A percentile compares a stretch with the other conserved stretches of the same genome.
Conservation (phyloP, 495 filamentous ascomycete genomes). For the Penicillium pancosmium region DNA sequence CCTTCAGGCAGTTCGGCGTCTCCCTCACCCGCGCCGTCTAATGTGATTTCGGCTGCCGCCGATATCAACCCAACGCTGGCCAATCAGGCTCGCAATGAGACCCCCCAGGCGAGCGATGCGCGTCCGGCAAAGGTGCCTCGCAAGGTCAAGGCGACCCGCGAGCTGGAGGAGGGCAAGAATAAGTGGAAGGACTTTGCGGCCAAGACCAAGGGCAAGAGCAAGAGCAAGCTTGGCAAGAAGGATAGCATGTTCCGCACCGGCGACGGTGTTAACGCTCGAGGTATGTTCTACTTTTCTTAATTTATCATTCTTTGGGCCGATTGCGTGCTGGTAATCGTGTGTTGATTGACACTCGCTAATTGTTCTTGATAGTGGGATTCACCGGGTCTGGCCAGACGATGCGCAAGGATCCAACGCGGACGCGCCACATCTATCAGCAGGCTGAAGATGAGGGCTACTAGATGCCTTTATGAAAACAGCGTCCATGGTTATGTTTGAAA, state of each 20-base stretch:
- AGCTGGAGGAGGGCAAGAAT: conserved; percentile 84
- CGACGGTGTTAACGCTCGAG: conserved; percentile 81
- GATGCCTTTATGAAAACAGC: conserved; percentile 2
- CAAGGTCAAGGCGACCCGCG: conserved; percentile 88
- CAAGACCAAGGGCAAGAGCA: conserved; percentile 82
- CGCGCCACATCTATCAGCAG: conserved; percentile 83
- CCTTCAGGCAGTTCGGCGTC: conserved; percentile 57
- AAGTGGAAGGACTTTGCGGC: conserved; percentile 92
- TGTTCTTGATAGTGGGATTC: conserved; percentile 72
- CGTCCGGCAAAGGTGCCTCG: conserved; percentile 68
- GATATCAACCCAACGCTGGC: conserved; percentile 81
- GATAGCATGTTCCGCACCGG: conserved; percentile 97
- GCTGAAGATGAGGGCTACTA: conserved; percentile 70
- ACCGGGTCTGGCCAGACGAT: conserved; percentile 92
- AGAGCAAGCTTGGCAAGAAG: conserved; percentile 82
- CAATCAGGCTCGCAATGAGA: conserved; percentile 67
- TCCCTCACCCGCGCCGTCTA: conserved; percentile 51
- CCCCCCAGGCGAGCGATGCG: conserved; percentile 64
- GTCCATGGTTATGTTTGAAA: conserved; percentile 5
- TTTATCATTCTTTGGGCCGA: conserved; percentile 2
- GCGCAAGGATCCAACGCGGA: conserved; percentile 85
- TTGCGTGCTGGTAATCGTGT: too few relatives aligned
- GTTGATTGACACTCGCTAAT: conserved; percentile 3
- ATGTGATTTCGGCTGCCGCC: conserved; percentile 86
- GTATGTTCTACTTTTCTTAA: conserved; percentile 43